Percentiles rank a stretch among this genome's conserved stretches.
phyloP scores from a whole-genome alignment of 2,329 filamentous ascomycete species.

The Botrytis fabae region DNA sequence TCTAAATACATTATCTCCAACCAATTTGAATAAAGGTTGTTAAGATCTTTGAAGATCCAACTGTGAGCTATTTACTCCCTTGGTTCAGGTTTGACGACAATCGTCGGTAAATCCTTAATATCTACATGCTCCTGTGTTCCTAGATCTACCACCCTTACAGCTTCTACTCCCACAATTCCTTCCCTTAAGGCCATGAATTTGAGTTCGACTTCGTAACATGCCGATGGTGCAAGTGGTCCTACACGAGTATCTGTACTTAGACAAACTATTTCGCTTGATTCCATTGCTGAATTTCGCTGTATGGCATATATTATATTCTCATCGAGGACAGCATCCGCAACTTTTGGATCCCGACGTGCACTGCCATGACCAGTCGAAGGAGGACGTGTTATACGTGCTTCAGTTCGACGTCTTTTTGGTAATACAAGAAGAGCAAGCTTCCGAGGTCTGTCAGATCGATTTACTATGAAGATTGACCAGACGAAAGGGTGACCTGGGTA shows the following conservation, averaged over 20 bases:
- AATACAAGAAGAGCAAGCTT: slow-evolving; percentile 71
- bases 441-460: slow-evolving; percentile 61
- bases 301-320: slow-evolving; percentile 70
- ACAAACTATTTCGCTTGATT: slow-evolving; percentile 69
- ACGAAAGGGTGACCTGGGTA: slow-evolving; percentile 66
- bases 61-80: background rate
- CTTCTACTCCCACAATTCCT: slow-evolving; percentile 70
- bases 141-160: slow-evolving; percentile 71
- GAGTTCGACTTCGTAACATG: slow-evolving; percentile 72
- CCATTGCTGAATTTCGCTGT: slow-evolving; percentile 64
- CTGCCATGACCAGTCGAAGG: slow-evolving; percentile 50
- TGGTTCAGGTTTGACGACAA: slow-evolving; percentile 50
- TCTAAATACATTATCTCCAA: background rate
- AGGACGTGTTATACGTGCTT: slow-evolving; percentile 47
- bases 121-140: slow-evolving; percentile 75
- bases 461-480: slow-evolving; percentile 76
- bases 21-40: background rate
- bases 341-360: slow-evolving; percentile 41
- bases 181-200: slow-evolving; percentile 67
- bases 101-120: slow-evolving; percentile 70
- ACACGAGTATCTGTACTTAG: slow-evolving; percentile 73
- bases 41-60: background rate
- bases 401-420: slow-evolving; percentile 62
- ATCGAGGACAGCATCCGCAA: slow-evolving; percentile 68
- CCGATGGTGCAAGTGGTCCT: slow-evolving; percentile 68